Evolutionary conservation across 2,329 filamentous ascomycete species (phyloP).

Genomic region (Fusarium subglutinans): DNA sequence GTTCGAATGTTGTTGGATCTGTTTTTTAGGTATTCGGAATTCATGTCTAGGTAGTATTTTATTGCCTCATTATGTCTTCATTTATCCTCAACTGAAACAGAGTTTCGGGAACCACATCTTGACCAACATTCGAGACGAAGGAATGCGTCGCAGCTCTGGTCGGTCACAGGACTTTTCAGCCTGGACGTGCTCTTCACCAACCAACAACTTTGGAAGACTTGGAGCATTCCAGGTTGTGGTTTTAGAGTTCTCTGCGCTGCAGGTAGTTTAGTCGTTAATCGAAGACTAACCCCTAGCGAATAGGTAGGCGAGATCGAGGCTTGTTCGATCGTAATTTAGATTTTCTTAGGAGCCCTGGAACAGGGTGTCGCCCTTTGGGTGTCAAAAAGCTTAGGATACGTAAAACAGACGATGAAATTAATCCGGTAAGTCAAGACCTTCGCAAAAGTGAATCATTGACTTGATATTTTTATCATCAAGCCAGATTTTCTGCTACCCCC

Average conservation of each 20-base stretch:
- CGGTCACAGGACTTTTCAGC: background rate
- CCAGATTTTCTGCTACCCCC: background rate
- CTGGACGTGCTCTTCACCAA: background rate
- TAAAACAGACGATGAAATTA: background rate
- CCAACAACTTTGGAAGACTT: background rate
- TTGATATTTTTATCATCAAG: background rate
- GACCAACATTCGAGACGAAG: background rate
- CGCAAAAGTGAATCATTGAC: fast-evolving
- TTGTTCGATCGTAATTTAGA: background rate
- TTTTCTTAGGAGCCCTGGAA: background rate
- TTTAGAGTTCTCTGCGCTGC: background rate
- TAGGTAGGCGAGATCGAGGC: background rate
- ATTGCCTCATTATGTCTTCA: background rate
- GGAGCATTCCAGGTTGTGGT: background rate
- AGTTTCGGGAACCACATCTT: background rate
- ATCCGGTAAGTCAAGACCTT: fast-evolving
- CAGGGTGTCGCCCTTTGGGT: background rate
- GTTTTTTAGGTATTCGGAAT: background rate
- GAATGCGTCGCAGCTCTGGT: background rate
- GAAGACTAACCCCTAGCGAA: background rate
- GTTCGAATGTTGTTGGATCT: background rate
- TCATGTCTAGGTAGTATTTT: background rate
- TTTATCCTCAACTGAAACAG: background rate
- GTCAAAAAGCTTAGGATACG: background rate
- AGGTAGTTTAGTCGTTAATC: conserved; percentile 1